phyloP scores from a whole-genome alignment of 306 rosid genomes.

The Luffa acutangula region DNA sequence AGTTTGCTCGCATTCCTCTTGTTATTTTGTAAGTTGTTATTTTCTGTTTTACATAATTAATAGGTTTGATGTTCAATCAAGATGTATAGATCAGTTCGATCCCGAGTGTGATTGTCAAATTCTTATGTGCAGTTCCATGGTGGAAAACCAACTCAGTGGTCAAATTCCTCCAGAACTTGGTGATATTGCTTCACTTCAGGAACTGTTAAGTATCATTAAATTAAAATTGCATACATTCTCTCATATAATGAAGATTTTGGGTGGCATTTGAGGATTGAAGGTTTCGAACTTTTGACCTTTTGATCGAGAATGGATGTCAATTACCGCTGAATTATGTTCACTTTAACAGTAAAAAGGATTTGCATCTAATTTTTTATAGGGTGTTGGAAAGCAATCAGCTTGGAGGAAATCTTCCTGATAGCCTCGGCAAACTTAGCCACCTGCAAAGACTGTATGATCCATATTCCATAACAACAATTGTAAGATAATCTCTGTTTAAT shows the following conservation, averaged over 20 bases:
- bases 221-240: too few relatives aligned
- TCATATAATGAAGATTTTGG: too few relatives aligned
- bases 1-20: constrained; percentile 28
- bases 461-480: too few relatives aligned
- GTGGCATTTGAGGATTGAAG: too few relatives aligned
- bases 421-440: constrained; percentile 39
- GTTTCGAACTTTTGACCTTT: too few relatives aligned
- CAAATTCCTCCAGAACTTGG: constrained; percentile 47
- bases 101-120: neutral
- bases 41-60: too few relatives aligned
- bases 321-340: too few relatives aligned
- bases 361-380: neutral
- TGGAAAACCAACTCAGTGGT: constrained; percentile 59
- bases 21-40: constrained; percentile 24
- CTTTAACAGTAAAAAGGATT: too few relatives aligned
- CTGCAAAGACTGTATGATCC: constrained; percentile 38
- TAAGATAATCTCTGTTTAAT: too few relatives aligned
- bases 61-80: neutral
- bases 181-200: constrained; percentile 28
- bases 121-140: constrained; percentile 30
- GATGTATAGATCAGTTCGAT: neutral
- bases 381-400: constrained; percentile 43
- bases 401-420: constrained; percentile 44
- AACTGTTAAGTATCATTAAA: constrained; percentile 11
- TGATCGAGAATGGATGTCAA: too few relatives aligned